Evolutionary conservation across 2,329 filamentous ascomycete genomes (phyloP).

Genomic region (Aspergillus tubingensis): DNA sequence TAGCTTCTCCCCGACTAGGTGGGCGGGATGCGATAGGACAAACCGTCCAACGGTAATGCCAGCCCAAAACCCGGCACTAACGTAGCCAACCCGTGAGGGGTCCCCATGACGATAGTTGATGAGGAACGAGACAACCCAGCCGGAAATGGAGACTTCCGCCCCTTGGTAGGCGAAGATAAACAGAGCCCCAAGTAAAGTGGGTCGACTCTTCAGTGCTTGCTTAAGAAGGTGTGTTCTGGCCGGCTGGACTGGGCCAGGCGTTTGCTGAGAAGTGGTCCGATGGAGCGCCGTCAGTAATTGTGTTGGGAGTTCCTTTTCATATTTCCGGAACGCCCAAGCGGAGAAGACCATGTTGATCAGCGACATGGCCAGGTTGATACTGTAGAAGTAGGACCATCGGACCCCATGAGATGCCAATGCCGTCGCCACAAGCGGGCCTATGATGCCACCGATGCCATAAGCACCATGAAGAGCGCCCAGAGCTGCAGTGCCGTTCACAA

Average conservation of each 20-base stretch:
- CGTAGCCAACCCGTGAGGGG: conserved; percentile 73
- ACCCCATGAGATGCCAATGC: conserved; percentile 64
- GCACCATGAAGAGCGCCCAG: conserved; percentile 43
- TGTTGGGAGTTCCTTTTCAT: conserved; percentile 61
- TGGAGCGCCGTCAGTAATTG: conserved; percentile 49
- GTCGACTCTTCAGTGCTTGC: conserved; percentile 53
- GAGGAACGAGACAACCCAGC: conserved; percentile 85
- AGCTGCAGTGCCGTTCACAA: conserved; percentile 54
- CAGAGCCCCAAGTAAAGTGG: conserved; percentile 72
- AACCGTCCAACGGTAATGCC: conserved; percentile 79
- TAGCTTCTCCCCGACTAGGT: conserved; percentile 67
- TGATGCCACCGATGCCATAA: conserved; percentile 62
- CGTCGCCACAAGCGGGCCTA: conserved; percentile 73
- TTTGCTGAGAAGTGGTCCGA: conserved; percentile 44
- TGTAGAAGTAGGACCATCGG: conserved; percentile 72
- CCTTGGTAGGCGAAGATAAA: conserved; percentile 89
- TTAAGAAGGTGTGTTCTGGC: conserved; percentile 44
- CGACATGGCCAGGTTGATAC: conserved; percentile 63
- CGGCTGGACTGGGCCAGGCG: conserved; percentile 26
- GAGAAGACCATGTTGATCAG: conserved; percentile 59
- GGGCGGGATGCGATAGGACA: conserved; percentile 65
- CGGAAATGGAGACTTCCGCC: conserved; percentile 78
- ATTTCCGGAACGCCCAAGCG: conserved; percentile 69
- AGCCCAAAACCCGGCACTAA: conserved; percentile 68
- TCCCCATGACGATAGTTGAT: conserved; percentile 71